These are phyloP conservation scores for Rosa chinensis DNA, from an alignment of 306 rosid species.

Conservation along the genomic window DNA sequence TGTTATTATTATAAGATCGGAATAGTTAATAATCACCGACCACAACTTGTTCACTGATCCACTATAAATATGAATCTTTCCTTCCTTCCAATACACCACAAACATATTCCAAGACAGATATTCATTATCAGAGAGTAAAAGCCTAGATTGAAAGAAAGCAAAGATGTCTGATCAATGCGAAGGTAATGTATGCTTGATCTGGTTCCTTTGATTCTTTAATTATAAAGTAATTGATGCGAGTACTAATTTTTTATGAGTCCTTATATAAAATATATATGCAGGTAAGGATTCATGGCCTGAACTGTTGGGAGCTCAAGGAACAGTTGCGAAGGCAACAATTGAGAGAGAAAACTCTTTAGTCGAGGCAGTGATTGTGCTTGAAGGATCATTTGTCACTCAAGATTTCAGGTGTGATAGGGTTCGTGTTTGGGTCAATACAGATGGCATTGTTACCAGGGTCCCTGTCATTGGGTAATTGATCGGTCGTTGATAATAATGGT, in stretches of 20 bases:
- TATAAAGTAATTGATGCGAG: background rate
- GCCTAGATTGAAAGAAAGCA: background rate
- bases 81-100: background rate
- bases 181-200: background rate
- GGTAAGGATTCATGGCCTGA: slow-evolving; percentile 59
- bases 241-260: background rate
- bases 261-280: background rate
- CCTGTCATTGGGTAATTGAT: slow-evolving; percentile 42
- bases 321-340: slow-evolving; percentile 34
- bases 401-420: slow-evolving; percentile 57
- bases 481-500: background rate
- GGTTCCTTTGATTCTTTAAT: background rate
- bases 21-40: background rate
- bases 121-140: background rate
- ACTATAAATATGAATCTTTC: background rate
- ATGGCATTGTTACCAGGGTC: slow-evolving; percentile 30
- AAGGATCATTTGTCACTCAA: slow-evolving; percentile 35
- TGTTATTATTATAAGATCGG: background rate
- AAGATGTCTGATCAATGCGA: background rate
- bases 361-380: slow-evolving; percentile 26
- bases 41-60: background rate
- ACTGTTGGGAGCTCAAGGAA: slow-evolving; percentile 45
- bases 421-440: slow-evolving; percentile 42
- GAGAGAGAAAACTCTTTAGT: slow-evolving; percentile 42
- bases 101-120: background rate